Conservation (phyloP, 179 eudicot genomes). For the Spergularia azorica region DNA sequence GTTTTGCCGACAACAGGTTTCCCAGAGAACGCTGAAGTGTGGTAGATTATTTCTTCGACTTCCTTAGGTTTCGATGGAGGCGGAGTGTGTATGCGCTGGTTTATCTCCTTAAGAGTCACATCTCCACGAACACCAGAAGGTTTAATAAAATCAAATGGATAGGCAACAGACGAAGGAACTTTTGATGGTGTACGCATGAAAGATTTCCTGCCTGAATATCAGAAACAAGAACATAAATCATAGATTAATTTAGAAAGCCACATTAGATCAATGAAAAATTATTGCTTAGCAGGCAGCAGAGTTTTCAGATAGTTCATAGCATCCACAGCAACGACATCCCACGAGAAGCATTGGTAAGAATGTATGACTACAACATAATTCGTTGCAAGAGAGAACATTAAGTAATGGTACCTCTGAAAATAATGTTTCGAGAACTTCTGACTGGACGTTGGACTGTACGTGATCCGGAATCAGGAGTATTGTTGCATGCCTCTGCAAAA, state of each 20-base stretch:
- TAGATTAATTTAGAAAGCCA: too few relatives aligned
- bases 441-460: constrained; percentile 35
- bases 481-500: constrained; percentile 48
- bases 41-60: constrained; percentile 47
- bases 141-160: constrained; percentile 81
- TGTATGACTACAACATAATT: not conserved
- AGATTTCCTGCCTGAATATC: constrained; percentile 63
- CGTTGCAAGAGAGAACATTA: not conserved
- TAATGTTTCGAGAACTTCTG: constrained; percentile 49
- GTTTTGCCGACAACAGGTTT: constrained; percentile 94
- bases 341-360: not conserved
- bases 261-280: too few relatives aligned
- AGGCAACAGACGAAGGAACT: constrained; percentile 64
- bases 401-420: constrained; percentile 60
- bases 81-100: constrained; percentile 71
- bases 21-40: constrained; percentile 87
- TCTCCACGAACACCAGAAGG: constrained; percentile 75
- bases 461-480: constrained; percentile 35
- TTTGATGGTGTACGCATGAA: constrained; percentile 65
- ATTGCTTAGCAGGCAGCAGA: too few relatives aligned
- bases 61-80: constrained; percentile 60
- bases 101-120: constrained; percentile 86
- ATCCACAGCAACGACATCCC: too few relatives aligned
- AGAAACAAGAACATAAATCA: not conserved
- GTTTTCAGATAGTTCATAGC: too few relatives aligned